phyloP scores from a whole-genome alignment of 805 yeast genomes.

The Kodamaea kaohsiungensis region DNA sequence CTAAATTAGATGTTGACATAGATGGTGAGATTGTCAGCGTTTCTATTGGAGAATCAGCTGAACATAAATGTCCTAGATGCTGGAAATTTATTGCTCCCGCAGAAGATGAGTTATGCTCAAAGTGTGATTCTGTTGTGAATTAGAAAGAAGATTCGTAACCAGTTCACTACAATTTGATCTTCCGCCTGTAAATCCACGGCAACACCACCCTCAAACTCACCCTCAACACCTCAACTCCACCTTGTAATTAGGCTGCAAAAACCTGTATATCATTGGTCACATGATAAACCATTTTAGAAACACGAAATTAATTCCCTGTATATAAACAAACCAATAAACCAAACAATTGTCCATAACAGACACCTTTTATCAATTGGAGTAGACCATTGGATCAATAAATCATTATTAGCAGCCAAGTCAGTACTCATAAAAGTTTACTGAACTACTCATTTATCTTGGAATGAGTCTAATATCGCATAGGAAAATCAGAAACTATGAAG shows the following conservation, averaged over 20 bases:
- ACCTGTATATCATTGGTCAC: not conserved
- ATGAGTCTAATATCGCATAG: conserved; percentile 16
- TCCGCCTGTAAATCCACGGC: too few relatives aligned
- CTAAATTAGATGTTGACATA: not conserved
- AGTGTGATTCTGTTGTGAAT: conserved; percentile 57
- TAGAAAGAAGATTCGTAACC: too few relatives aligned
- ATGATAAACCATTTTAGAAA: not conserved
- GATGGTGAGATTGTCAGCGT: conserved; percentile 28
- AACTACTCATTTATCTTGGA: not conserved
- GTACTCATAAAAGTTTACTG: not conserved
- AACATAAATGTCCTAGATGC: conserved; percentile 86
- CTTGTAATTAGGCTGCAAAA: conserved; percentile 16
- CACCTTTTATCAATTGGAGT: not conserved
- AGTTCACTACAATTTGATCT: too few relatives aligned
- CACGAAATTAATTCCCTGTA: not conserved
- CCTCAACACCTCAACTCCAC: too few relatives aligned
- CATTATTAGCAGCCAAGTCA: not conserved
- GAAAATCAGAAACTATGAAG: conserved; percentile 20
- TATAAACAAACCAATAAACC: not conserved
- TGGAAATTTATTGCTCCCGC: conserved; percentile 72
- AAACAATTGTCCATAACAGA: not conserved
- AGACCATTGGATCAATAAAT: not conserved
- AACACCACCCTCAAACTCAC: too few relatives aligned
- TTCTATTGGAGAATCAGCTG: conserved; percentile 45
- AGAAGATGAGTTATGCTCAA: conserved; percentile 58